A percentile compares a stretch with the other conserved stretches of the same genome.
Conservation (phyloP, 257 asterid genomes). For the Gentiana macrophylla region DNA sequence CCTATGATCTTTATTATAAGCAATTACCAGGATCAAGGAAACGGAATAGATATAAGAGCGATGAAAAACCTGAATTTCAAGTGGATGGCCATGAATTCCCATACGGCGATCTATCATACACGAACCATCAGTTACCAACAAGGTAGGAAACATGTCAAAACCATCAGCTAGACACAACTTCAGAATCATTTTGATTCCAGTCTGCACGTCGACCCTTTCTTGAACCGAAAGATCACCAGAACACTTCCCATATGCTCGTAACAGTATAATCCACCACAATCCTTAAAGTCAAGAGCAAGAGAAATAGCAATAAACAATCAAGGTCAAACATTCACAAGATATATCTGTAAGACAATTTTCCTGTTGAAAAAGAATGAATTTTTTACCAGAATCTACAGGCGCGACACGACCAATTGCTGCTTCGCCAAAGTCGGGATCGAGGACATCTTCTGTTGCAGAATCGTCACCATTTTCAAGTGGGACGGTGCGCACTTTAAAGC, state of each 20-base stretch:
- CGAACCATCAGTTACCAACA: conserved; percentile 70
- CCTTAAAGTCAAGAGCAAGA: conserved; percentile 21
- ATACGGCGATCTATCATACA: conserved; percentile 90
- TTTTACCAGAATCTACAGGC: conserved; percentile 68
- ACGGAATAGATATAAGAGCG: neutral
- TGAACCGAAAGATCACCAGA: conserved; percentile 70
- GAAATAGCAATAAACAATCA: neutral
- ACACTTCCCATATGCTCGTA: conserved; percentile 77
- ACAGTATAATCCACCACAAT: conserved; percentile 76
- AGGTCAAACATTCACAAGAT: conserved; percentile 1
- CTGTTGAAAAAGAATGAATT: conserved; percentile 1
- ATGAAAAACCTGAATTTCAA: conserved; percentile 58
- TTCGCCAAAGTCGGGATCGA: conserved; percentile 93
- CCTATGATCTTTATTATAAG: too few species aligned
- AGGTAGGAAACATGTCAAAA: conserved; percentile 76
- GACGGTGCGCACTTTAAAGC: conserved; percentile 81
- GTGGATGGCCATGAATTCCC: conserved; percentile 89
- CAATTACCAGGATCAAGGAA: too few species aligned
- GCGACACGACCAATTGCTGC: conserved; percentile 95
- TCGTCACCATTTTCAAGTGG: conserved; percentile 64
- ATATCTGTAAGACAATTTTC: too few species aligned
- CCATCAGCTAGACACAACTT: conserved; percentile 76
- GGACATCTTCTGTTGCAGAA: conserved; percentile 73
- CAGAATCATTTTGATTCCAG: conserved; percentile 67
- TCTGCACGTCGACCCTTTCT: conserved; percentile 70